Percentiles rank a stretch among this genome's conserved stretches.
These are phyloP conservation scores for Malus hybrid DNA, from an alignment of 331 rosid genomes.

Conservation along the genomic window DNA sequence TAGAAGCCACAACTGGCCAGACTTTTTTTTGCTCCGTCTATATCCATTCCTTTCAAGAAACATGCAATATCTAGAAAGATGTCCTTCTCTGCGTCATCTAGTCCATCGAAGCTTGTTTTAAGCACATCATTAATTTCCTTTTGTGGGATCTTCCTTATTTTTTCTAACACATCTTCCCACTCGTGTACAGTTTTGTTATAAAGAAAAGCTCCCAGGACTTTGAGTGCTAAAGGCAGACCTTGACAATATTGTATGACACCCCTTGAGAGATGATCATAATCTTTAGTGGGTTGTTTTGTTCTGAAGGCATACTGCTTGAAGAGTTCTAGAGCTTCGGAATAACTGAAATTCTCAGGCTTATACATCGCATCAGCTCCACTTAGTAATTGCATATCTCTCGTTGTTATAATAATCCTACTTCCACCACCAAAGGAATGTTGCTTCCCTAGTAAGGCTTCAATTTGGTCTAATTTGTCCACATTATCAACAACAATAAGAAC, in stretches of 20 bases:
- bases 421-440: background rate
- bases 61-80: background rate
- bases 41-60: background rate
- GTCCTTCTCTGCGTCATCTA: background rate
- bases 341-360: background rate
- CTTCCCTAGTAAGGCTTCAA: background rate
- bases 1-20: background rate
- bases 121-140: background rate
- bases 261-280: background rate
- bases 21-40: background rate
- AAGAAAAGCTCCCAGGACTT: background rate
- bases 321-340: background rate
- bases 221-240: slow-evolving; percentile 1
- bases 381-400: background rate
- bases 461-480: background rate
- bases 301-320: background rate
- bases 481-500: too few species aligned
- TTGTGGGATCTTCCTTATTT: background rate
- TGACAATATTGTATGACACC: background rate
- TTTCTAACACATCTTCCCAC: background rate
- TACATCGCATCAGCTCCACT: background rate
- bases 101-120: background rate
- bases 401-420: background rate
- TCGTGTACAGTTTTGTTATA: background rate
- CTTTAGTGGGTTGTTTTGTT: background rate